These are phyloP conservation scores for Pyrus pyrifolia DNA, from an alignment of 306 rosid species.

Conservation along the genomic window DNA sequence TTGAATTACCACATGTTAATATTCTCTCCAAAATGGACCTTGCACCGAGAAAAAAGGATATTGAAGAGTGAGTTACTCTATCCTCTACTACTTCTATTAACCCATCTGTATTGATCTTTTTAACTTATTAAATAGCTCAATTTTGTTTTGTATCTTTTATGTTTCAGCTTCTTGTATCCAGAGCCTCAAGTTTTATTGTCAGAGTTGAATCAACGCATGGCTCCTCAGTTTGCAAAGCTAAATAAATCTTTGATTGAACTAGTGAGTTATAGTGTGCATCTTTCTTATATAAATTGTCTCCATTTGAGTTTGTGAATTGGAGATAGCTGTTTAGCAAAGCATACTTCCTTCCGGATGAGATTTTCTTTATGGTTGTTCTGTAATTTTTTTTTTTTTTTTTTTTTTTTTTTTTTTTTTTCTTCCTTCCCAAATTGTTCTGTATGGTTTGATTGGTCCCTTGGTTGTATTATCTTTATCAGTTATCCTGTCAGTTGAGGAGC, in stretches of 20 bases:
- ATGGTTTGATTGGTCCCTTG: neutral
- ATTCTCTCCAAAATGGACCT: conserved; percentile 96
- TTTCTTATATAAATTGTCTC: neutral
- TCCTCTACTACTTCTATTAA: conserved; percentile 2
- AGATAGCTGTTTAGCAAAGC: neutral
- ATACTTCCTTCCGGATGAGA: neutral
- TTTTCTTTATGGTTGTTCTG: neutral
- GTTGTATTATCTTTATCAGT: no score
- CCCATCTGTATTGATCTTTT: neutral
- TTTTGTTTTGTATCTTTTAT: neutral
- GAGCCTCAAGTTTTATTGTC: conserved; percentile 66
- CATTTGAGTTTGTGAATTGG: neutral
- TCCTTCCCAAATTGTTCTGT: no score
- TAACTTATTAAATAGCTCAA: neutral
- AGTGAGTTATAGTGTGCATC: conserved; percentile 28
- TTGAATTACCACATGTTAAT: conserved; percentile 87
- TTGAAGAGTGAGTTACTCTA: conserved; percentile 50
- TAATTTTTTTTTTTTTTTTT: no score
- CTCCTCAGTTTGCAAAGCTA: conserved; percentile 80
- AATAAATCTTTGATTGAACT: conserved; percentile 80
- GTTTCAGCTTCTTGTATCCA: conserved; percentile 64
- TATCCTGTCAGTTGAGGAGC: neutral
- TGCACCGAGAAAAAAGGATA: conserved; percentile 62
- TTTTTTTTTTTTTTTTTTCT: no score
- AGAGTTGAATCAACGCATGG: conserved; percentile 76